Evolutionary conservation across 352 stramenopile species (phyloP).

Genomic region (Phytopythium boreale): DNA sequence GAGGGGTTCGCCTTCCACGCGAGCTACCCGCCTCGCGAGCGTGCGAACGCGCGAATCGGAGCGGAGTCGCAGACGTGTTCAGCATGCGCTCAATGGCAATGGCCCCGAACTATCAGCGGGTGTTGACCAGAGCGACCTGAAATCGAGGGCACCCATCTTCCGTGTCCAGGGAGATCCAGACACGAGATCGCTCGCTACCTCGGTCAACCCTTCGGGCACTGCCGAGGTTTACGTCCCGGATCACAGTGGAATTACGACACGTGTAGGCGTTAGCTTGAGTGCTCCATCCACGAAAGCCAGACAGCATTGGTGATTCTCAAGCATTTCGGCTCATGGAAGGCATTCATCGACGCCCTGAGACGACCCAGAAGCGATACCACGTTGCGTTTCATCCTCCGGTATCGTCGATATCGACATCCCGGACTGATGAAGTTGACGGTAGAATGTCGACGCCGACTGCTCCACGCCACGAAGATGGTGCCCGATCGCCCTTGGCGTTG

Average conservation of each 20-base stretch:
- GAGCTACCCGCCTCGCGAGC: not conserved
- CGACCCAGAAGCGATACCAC: not conserved
- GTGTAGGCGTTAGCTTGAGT: not conserved
- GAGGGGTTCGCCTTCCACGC: too few species aligned
- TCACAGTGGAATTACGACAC: not conserved
- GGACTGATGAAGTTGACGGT: not conserved
- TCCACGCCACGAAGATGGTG: not conserved
- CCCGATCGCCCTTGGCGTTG: not conserved
- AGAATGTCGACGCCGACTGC: not conserved
- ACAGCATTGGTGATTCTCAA: not conserved
- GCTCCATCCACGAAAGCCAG: not conserved
- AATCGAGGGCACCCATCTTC: not conserved
- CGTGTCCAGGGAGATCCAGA: not conserved
- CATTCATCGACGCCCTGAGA: not conserved
- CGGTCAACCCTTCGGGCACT: not conserved
- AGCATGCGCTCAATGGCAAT: not conserved
- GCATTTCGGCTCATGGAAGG: not conserved
- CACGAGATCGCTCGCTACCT: too few species aligned
- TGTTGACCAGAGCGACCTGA: not conserved
- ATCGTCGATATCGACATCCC: not conserved
- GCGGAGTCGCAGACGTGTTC: not conserved
- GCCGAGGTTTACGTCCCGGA: not conserved
- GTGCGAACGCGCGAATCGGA: not conserved
- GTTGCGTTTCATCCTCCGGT: constrained; percentile 1
- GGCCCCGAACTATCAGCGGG: too few species aligned